phyloP scores from a whole-genome alignment of 2,329 filamentous ascomycete species.

The Alternaria arbusti region DNA sequence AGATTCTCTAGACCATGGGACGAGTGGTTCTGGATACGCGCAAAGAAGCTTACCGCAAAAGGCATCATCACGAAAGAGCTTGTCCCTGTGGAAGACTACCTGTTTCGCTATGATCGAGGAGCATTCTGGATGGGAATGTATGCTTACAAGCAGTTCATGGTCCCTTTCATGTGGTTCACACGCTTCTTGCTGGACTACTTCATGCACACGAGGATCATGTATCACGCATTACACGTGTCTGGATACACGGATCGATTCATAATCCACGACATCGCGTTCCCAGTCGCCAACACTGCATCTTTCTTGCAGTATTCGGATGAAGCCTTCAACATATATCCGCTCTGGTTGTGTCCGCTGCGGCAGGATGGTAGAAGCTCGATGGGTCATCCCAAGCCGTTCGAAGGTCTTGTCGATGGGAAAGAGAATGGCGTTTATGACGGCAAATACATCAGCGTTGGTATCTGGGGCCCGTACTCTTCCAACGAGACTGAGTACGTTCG shows the following conservation, averaged over 20 bases:
- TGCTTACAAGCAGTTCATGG: conserved; percentile 64
- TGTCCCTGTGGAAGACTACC: conserved; percentile 61
- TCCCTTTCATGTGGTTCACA: conserved; percentile 64
- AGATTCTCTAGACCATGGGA: conserved; percentile 65
- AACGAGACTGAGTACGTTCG: conserved; percentile 65
- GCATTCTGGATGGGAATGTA: conserved; percentile 69
- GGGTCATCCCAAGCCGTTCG: conserved; percentile 31
- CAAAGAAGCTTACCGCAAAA: conserved; percentile 30
- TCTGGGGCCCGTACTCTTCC: conserved; percentile 78
- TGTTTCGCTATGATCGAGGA: conserved; percentile 68
- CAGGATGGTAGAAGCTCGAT: conserved; percentile 40
- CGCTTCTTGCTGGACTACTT: conserved; percentile 66
- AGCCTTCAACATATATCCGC: conserved; percentile 59
- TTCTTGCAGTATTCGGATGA: conserved; percentile 61
- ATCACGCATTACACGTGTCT: conserved; percentile 66
- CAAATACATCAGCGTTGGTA: conserved; percentile 54
- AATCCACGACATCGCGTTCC: conserved; percentile 68
- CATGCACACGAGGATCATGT: conserved; percentile 68
- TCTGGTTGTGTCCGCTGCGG: conserved; percentile 64
- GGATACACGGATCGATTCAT: conserved; percentile 63
- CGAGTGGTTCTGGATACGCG: conserved; percentile 78
- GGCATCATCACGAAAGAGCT: conserved; percentile 40
- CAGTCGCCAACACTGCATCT: conserved; percentile 55
- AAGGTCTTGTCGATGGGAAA: conserved; percentile 8
- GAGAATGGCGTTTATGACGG: conserved; percentile 19